Conservation (phyloP, 1,284 basidiomycete species). For the Caloboletus firmus region DNA sequence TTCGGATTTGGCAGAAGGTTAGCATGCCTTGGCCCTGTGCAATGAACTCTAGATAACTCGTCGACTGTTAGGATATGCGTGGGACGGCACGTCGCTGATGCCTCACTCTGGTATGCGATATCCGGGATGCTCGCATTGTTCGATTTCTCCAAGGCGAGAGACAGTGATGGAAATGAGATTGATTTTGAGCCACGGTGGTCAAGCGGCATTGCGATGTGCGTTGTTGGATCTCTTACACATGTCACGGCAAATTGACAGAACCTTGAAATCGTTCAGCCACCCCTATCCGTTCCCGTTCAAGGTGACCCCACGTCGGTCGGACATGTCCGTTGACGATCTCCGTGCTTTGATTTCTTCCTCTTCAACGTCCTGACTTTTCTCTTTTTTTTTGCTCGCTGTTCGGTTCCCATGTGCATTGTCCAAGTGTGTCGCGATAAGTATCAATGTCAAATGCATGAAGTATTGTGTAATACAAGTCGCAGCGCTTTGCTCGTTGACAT, state of each 20-base stretch:
- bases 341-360: not conserved
- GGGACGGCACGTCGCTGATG: slow-evolving; percentile 28
- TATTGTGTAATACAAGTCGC: too few relatives aligned
- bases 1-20: slow-evolving; percentile 33
- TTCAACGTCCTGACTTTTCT: not conserved
- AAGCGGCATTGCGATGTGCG: slow-evolving; percentile 19
- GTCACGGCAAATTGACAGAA: not conserved
- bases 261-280: slow-evolving; percentile 16
- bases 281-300: slow-evolving; percentile 19
- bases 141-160: slow-evolving; percentile 20
- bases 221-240: not conserved
- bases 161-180: slow-evolving; percentile 14
- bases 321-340: slow-evolving; percentile 6
- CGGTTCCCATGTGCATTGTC: not conserved
- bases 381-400: not conserved
- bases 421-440: too few relatives aligned
- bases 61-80: slow-evolving; percentile 23
- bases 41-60: not conserved
- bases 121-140: slow-evolving; percentile 24
- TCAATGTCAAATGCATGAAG: not conserved
- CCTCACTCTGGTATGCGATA: slow-evolving; percentile 27
- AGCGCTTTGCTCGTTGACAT: too few relatives aligned
- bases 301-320: slow-evolving; percentile 10
- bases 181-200: slow-evolving; percentile 20
- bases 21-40: not conserved